Evolutionary conservation across 768 basidiomycete genomes (phyloP).

Genomic region (Leucocoprinus leucothites): DNA sequence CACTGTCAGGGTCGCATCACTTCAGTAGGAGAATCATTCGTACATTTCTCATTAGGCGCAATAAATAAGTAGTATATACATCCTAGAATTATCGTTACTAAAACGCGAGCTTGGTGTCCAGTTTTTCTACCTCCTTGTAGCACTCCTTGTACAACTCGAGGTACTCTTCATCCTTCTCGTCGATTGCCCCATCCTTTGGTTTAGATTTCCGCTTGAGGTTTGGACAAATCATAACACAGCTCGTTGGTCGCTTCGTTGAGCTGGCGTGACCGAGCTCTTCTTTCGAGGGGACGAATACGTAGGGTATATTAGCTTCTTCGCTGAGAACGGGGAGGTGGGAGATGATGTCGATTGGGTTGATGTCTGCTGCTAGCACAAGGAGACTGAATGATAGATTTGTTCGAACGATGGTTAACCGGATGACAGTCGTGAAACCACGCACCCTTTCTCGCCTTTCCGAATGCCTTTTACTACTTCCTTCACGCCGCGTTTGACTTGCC

Average conservation of each 20-base stretch:
- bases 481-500: conserved; percentile 96
- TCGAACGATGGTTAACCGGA: conserved; percentile 1
- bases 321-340: conserved; percentile 93
- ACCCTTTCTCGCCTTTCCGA: conserved; percentile 97
- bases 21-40: too few species aligned
- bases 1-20: neutral
- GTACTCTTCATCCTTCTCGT: conserved; percentile 80
- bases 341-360: conserved; percentile 97
- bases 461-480: conserved; percentile 99
- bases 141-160: conserved; percentile 85
- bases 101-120: conserved; percentile 70
- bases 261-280: conserved; percentile 96
- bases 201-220: conserved; percentile 70
- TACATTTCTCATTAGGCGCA: neutral
- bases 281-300: conserved; percentile 86
- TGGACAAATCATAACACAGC: conserved; percentile 94
- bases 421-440: conserved; percentile 23
- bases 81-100: conserved; percentile 28
- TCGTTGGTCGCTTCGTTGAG: conserved; percentile 96
- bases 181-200: conserved; percentile 52
- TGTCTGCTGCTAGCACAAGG: conserved; percentile 92
- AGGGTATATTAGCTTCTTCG: conserved; percentile 91
- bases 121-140: conserved; percentile 77
- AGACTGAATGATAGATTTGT: conserved; percentile 44
- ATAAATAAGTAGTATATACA: conserved; percentile 9